These are phyloP conservation scores for Skeletonema potamos DNA, from an alignment of 108 stramenopile genomes.

Conservation along the genomic window DNA sequence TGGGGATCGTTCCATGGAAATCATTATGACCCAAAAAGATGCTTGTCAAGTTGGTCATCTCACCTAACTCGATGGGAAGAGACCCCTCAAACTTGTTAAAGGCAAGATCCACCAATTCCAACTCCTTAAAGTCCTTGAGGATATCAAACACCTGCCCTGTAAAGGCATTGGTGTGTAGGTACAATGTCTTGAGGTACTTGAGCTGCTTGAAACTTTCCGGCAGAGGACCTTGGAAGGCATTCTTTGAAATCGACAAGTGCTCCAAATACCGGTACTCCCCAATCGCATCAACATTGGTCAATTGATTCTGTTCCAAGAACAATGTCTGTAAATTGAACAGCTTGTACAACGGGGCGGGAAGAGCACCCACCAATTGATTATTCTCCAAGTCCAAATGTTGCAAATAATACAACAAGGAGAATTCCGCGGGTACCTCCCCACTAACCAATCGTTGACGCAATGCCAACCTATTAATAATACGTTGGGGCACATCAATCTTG, in stretches of 20 bases:
- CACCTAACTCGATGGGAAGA: constrained; percentile 44
- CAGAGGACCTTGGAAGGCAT: constrained; percentile 28
- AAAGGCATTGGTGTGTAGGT: constrained; percentile 40
- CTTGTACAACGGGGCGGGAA: constrained; percentile 51
- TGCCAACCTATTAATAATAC: constrained; percentile 25
- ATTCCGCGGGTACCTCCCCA: constrained; percentile 39
- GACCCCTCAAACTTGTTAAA: constrained; percentile 48
- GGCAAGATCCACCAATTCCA: constrained; percentile 43
- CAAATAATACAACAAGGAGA: constrained; percentile 40
- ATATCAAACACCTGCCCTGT: constrained; percentile 36
- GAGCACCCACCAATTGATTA: constrained; percentile 43
- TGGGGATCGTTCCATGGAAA: constrained; percentile 51
- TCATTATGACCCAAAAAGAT: constrained; percentile 35
- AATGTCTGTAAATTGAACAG: constrained; percentile 50
- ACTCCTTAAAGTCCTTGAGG: constrained; percentile 40
- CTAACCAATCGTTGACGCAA: constrained; percentile 32
- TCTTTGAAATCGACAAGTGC: constrained; percentile 28
- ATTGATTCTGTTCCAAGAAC: constrained; percentile 46
- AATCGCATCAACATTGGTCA: constrained; percentile 39
- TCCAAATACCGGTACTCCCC: constrained; percentile 38
- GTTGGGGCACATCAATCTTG: constrained; percentile 40
- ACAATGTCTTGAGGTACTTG: constrained; percentile 42
- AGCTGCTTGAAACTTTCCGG: constrained; percentile 31
- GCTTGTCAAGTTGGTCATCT: constrained; percentile 30
- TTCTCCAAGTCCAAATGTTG: constrained; percentile 52